Conservation (phyloP, 2,329 filamentous ascomycete genomes). For the Arthrinium puccinioides region DNA sequence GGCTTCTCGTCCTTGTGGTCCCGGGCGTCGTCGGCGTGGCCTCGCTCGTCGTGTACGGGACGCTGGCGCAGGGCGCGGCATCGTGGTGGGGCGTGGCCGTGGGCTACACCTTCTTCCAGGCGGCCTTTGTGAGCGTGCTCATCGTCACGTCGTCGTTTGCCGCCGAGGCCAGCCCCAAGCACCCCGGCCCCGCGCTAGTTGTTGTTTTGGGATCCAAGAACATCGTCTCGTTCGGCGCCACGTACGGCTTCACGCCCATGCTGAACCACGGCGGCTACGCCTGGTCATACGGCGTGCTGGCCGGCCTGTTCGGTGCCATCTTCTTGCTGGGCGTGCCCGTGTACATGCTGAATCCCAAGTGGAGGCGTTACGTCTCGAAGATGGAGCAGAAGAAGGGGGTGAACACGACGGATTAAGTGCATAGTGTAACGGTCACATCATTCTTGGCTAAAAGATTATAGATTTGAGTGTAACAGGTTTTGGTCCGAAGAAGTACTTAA, state of each 20-base stretch:
- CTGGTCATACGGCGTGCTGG: constrained; percentile 11
- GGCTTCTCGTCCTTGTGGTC: constrained; percentile 9
- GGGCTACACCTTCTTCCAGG: constrained; percentile 20
- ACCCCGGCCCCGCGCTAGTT: constrained; percentile 24
- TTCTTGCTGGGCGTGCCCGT: constrained; percentile 14
- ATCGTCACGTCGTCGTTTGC: constrained; percentile 25
- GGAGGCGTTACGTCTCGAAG: not conserved
- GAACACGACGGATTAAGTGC: not conserved
- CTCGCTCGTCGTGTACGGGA: constrained; percentile 10
- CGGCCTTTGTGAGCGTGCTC: constrained; percentile 18
- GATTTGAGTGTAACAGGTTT: too few species aligned
- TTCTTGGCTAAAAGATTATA: too few species aligned
- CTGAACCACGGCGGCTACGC: constrained; percentile 11
- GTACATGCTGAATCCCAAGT: constrained; percentile 12
- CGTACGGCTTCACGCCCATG: constrained; percentile 24
- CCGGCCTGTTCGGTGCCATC: constrained; percentile 11
- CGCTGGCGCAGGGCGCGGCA: not conserved
- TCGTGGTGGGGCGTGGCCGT: constrained; percentile 14
- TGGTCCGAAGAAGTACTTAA: too few species aligned
- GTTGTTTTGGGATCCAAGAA: constrained; percentile 25
- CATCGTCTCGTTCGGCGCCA: constrained; percentile 23
- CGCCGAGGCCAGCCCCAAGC: constrained; percentile 24
- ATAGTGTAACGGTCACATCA: too few species aligned
- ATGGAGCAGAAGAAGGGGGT: not conserved
- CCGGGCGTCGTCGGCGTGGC: constrained; percentile 10